Evolutionary conservation across 2,329 filamentous ascomycete genomes (phyloP), one percentile per base, ranked within the genome.

Genomic region (Verticillium zaregamsianum): DNA sequence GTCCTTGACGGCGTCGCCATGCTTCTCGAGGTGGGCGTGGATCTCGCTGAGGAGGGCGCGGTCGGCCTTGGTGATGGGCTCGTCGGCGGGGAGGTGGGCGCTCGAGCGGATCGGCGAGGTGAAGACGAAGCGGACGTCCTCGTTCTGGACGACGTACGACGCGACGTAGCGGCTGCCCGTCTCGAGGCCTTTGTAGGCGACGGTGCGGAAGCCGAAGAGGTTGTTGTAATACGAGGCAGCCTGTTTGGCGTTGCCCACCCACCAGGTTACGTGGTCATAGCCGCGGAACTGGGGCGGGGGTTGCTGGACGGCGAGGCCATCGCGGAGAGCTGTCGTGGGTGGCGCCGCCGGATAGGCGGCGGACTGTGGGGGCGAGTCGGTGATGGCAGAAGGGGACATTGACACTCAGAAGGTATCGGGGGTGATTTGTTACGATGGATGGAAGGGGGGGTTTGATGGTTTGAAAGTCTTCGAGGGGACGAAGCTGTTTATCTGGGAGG

Each of bases 171-270:
- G 87, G 66, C 86, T 92, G 65, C 92, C 92, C 0, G 93, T 97
- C 76, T 97, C 93, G 5, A 97, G 87, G 5, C 93, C 94, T 49
- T 85, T 85, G 76, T 97, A 96, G 65, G 94, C 94, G 62, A 97
- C 77, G 23, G 86, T 86, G 70, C 86, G 81, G 80, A 97, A 97
- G 61, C 92, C 93, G 80, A 97, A 93, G 67, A 93, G 90, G 12
- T 86, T 89, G 68, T 90, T 89, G 79, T 97, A 97, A 79, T 92
- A 97, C 15, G 90, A 85, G 45, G 93, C 93, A 3, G 93, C 92
- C 80, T 97, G 93, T 79, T 97, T 97, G 69, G 94, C 93, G 73
- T 98, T 98, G 73, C 93, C 93, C 33, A 97, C 94, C 80, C 92
- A 97, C 93, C 93, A 97, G 68, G 92, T 93, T 61, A 97, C 86